Percentiles rank a stretch among this genome's conserved stretches.
Conservation (phyloP, 352 stramenopile species). For the Globisporangium radiosum region DNA sequence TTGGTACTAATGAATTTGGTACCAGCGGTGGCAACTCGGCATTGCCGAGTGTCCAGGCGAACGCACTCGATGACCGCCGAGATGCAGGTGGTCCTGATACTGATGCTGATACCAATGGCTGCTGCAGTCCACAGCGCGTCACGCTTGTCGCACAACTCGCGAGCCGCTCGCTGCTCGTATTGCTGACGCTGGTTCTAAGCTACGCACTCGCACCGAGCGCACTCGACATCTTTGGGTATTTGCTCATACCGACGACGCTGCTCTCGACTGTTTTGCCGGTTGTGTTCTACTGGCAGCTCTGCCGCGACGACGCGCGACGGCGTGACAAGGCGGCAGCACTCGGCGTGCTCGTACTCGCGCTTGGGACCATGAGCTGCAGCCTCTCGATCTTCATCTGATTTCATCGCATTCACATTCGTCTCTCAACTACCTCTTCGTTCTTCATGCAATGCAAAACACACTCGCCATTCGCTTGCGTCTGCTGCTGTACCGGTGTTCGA, state of each 20-base stretch:
- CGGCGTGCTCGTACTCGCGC: constrained; percentile 33
- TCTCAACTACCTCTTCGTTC: not conserved
- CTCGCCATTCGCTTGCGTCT: not conserved
- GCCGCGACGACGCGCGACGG: constrained; percentile 43
- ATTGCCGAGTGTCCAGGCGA: constrained; percentile 12
- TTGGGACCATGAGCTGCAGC: constrained; percentile 43
- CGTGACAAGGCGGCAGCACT: constrained; percentile 37
- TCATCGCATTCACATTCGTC: not conserved
- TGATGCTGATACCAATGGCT: no score
- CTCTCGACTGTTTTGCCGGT: constrained; percentile 56
- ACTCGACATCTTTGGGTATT: constrained; percentile 53
- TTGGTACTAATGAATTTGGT: no score
- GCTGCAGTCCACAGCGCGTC: no score
- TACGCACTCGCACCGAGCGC: constrained; percentile 50
- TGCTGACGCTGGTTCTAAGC: constrained; percentile 39
- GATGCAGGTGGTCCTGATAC: no score
- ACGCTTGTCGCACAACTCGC: constrained; percentile 13
- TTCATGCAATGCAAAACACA: not conserved
- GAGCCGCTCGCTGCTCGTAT: constrained; percentile 42
- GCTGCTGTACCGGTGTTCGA: not conserved
- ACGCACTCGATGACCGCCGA: not conserved
- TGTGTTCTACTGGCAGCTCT: constrained; percentile 68
- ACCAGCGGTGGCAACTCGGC: not conserved
- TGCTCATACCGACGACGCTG: constrained; percentile 54
- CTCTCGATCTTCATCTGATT: constrained; percentile 38